A percentile compares a stretch with the other conserved stretches of the same genome.
These are phyloP conservation scores for Rubroboletus pulcherrimus DNA, from an alignment of 768 basidiomycete species.

Conservation along the genomic window DNA sequence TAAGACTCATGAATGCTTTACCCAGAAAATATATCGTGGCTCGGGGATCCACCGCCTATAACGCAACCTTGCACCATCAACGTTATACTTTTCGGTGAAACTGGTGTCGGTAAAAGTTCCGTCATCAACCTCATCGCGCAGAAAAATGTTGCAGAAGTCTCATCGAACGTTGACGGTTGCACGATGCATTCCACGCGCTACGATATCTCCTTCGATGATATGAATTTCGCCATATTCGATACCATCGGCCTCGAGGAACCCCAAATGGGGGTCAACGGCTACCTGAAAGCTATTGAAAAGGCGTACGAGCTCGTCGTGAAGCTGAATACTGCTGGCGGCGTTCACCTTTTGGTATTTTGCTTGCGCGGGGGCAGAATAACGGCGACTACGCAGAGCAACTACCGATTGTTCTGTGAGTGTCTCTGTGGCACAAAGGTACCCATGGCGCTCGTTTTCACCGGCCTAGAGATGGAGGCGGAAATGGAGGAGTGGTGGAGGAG, in stretches of 20 bases:
- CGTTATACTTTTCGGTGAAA: slow-evolving; percentile 41
- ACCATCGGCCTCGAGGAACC: slow-evolving; percentile 36
- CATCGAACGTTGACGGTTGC: slow-evolving; percentile 30
- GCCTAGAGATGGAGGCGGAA: slow-evolving; percentile 33
- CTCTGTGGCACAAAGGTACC: slow-evolving; percentile 39
- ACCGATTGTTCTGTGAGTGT: slow-evolving; percentile 36
- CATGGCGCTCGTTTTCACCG: slow-evolving; percentile 38
- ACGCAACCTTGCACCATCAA: slow-evolving; percentile 23
- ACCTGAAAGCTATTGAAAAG: slow-evolving; percentile 28
- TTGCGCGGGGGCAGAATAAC: slow-evolving; percentile 39
- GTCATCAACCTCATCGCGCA: slow-evolving; percentile 32
- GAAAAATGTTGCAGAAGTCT: slow-evolving; percentile 20
- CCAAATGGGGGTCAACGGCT: slow-evolving; percentile 25
- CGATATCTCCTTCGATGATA: slow-evolving; percentile 18
- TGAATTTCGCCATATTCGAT: slow-evolving; percentile 28
- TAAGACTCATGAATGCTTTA: slow-evolving; percentile 5
- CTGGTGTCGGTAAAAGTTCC: slow-evolving; percentile 34
- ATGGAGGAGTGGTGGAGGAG: slow-evolving; percentile 37
- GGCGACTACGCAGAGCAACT: slow-evolving; percentile 36
- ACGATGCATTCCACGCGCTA: slow-evolving; percentile 34
- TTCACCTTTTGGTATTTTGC: slow-evolving; percentile 42
- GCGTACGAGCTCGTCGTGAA: slow-evolving; percentile 32
- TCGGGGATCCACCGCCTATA: not conserved
- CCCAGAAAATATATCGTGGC: not conserved
- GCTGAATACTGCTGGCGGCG: slow-evolving; percentile 31